Evolutionary conservation across 1,284 basidiomycete genomes (phyloP).

Genomic region (Coniophora puteana): DNA sequence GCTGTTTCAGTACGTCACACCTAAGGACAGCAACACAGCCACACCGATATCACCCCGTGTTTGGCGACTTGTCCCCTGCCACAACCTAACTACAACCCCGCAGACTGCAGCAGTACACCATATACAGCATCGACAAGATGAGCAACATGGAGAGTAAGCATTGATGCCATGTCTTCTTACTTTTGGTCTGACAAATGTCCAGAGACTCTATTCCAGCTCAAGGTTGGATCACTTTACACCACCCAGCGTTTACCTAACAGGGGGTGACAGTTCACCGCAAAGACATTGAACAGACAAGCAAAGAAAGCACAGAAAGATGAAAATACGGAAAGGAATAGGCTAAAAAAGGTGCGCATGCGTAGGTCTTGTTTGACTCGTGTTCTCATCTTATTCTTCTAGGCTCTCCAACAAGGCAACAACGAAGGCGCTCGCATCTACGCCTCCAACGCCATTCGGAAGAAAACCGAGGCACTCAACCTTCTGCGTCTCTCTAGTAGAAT

Average conservation of each 20-base stretch:
- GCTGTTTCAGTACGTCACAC: neutral
- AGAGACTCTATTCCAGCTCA: conserved; percentile 96
- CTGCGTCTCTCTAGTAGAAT: conserved; percentile 86
- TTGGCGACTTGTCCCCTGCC: neutral
- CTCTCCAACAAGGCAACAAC: conserved; percentile 93
- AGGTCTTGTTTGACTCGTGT: neutral
- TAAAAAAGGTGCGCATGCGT: conserved; percentile 75
- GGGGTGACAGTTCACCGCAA: conserved; percentile 96
- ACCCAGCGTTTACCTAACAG: conserved; percentile 8
- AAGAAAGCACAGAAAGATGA: conserved; percentile 97
- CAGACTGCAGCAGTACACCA: neutral
- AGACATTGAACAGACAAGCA: conserved; percentile 87
- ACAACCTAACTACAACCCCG: neutral
- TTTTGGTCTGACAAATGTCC: conserved; percentile 26
- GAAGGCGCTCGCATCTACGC: conserved; percentile 99
- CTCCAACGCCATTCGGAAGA: conserved; percentile 97
- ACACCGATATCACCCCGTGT: neutral
- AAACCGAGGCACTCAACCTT: conserved; percentile 91
- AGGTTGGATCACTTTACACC: conserved; percentile 41
- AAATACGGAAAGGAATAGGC: conserved; percentile 74
- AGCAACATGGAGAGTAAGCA: conserved; percentile 87
- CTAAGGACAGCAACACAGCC: neutral
- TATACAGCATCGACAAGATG: conserved; percentile 40
- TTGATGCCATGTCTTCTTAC: neutral
- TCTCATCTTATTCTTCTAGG: conserved; percentile 47